Evolutionary conservation across 176 grass and related monocot genomes (phyloP).

Genomic region (Rhynchospora breviuscula): DNA sequence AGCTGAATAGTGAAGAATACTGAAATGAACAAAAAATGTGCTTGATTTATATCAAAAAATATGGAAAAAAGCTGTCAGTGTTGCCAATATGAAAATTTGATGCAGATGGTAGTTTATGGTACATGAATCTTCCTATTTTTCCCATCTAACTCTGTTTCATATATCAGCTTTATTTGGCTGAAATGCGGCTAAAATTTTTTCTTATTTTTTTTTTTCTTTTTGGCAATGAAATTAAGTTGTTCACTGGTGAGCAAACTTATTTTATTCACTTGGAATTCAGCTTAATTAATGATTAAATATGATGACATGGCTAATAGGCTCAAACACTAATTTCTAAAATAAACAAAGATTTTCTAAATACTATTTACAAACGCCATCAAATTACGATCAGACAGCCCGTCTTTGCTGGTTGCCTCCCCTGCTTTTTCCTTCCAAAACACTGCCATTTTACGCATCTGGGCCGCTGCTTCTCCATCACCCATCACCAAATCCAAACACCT

Average conservation of each 20-base stretch:
- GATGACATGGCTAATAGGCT: background rate
- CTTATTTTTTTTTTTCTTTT: too few species aligned
- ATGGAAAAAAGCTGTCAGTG: too few species aligned
- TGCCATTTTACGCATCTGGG: slow-evolving; percentile 24
- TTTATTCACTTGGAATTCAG: background rate
- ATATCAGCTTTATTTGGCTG: too few species aligned
- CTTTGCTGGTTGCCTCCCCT: slow-evolving; percentile 13
- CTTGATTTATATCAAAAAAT: too few species aligned
- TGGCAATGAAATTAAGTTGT: too few species aligned
- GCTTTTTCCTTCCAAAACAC: slow-evolving; percentile 29
- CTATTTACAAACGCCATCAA: slow-evolving; percentile 36
- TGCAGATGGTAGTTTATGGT: too few species aligned
- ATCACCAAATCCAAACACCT: slow-evolving; percentile 37
- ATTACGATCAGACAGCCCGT: slow-evolving; percentile 44
- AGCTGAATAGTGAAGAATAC: too few species aligned
- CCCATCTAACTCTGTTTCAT: too few species aligned
- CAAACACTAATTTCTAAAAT: background rate
- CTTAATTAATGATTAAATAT: background rate
- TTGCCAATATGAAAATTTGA: too few species aligned
- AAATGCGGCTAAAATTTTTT: too few species aligned
- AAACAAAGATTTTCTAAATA: background rate
- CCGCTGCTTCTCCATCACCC: slow-evolving; percentile 6
- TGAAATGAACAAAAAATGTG: too few species aligned
- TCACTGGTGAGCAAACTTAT: background rate
- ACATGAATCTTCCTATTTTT: too few species aligned